Evolutionary conservation across 352 stramenopile genomes (phyloP).

Genomic region (Globisporangium emineosum): DNA sequence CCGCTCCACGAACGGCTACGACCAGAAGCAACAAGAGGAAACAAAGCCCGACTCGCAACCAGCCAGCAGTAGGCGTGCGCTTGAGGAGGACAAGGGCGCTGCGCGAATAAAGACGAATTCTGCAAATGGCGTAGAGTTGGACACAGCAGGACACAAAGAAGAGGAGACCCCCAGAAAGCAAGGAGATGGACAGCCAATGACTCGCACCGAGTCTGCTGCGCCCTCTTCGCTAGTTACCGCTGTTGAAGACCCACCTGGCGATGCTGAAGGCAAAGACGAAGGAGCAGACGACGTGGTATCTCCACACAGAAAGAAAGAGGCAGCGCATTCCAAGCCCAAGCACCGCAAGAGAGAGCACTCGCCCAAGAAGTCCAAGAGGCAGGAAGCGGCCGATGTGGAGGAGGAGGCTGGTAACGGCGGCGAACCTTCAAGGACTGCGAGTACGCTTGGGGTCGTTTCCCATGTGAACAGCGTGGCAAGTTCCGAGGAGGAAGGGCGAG

Average conservation of each 20-base stretch:
- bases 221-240: not conserved
- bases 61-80: not conserved
- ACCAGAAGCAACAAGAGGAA: not conserved
- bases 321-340: not conserved
- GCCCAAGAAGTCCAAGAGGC: not conserved
- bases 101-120: not conserved
- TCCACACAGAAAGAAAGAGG: not conserved
- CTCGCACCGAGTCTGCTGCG: not conserved
- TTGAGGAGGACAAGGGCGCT: not conserved
- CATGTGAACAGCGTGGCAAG: not conserved
- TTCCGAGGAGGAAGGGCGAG: not conserved
- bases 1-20: not conserved
- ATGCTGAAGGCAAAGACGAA: not conserved
- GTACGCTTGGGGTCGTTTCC: not conserved
- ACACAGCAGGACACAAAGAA: not conserved
- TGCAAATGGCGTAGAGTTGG: not conserved
- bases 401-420: no score
- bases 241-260: not conserved
- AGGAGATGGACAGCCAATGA: not conserved
- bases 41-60: not conserved
- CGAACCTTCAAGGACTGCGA: not conserved
- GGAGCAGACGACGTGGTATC: not conserved
- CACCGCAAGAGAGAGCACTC: conserved; percentile 10
- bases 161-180: not conserved
- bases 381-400: not conserved